Evolutionary conservation across 2,329 filamentous ascomycete genomes (phyloP).

Genomic region (Aspergillus felis): DNA sequence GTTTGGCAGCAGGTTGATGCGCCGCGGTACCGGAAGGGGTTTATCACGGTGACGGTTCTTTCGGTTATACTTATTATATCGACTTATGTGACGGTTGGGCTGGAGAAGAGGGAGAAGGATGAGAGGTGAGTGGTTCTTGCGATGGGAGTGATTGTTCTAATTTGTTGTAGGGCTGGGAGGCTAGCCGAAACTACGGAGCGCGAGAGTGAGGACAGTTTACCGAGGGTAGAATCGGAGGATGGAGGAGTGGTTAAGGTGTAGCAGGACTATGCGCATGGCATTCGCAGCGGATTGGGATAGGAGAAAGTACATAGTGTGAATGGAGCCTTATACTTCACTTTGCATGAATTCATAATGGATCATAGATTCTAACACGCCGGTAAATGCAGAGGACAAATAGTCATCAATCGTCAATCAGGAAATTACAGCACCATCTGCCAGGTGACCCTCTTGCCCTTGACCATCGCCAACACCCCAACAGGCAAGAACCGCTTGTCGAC

Average conservation of each 20-base stretch:
- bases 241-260: not conserved
- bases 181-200: not conserved
- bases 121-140: not conserved
- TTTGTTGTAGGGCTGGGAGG: not conserved
- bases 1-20: slow-evolving; percentile 64
- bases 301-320: too few relatives aligned
- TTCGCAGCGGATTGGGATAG: too few relatives aligned
- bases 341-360: too few relatives aligned
- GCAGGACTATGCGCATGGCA: too few relatives aligned
- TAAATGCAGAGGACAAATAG: not conserved
- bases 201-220: not conserved
- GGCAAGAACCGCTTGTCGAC: slow-evolving; percentile 41
- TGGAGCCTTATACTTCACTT: too few relatives aligned
- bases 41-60: slow-evolving; percentile 52
- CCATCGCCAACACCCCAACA: slow-evolving; percentile 37
- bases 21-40: slow-evolving; percentile 59
- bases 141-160: not conserved
- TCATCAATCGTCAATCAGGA: not conserved
- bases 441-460: slow-evolving; percentile 38
- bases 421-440: slow-evolving; percentile 42
- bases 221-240: not conserved
- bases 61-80: slow-evolving; percentile 49
- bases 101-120: not conserved
- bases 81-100: slow-evolving; percentile 43
- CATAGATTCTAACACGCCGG: not conserved